A percentile compares a stretch with the other conserved stretches of the same genome.
These are phyloP conservation scores for Dictyostelium firmibasis DNA, from an alignment of 78 protist genomes.

Conservation along the genomic window DNA sequence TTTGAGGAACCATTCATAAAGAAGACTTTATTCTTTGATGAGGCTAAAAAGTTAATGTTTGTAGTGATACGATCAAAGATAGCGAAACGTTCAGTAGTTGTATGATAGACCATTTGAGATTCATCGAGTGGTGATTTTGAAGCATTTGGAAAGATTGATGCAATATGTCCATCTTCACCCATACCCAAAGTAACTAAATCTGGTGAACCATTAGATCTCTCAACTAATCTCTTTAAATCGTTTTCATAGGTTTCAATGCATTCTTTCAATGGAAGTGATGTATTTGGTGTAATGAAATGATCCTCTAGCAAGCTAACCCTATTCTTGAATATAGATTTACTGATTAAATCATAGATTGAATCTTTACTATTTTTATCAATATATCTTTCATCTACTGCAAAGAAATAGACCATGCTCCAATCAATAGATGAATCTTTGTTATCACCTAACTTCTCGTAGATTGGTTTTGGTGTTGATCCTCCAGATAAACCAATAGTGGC, in stretches of 20 bases:
- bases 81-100: constrained; percentile 68
- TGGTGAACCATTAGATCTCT: neutral
- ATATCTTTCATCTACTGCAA: constrained; percentile 61
- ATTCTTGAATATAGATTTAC: constrained; percentile 1
- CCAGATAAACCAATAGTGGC: constrained; percentile 74
- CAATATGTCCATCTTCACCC: constrained; percentile 81
- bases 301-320: neutral
- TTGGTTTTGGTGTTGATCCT: constrained; percentile 73
- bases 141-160: constrained; percentile 54
- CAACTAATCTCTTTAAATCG: neutral
- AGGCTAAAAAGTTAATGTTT: constrained; percentile 2
- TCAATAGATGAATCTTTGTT: neutral
- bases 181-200: constrained; percentile 50
- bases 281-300: constrained; percentile 35
- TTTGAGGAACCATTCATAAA: constrained; percentile 56
- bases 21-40: constrained; percentile 3
- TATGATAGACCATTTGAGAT: constrained; percentile 33
- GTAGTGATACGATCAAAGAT: constrained; percentile 71
- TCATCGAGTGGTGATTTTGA: neutral
- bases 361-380: constrained; percentile 35
- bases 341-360: constrained; percentile 31
- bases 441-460: constrained; percentile 23
- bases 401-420: constrained; percentile 36
- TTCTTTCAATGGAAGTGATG: constrained; percentile 55
- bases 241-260: constrained; percentile 12